Conservation (phyloP, 495 filamentous ascomycete genomes). For the Cudoniella acicularis region DNA sequence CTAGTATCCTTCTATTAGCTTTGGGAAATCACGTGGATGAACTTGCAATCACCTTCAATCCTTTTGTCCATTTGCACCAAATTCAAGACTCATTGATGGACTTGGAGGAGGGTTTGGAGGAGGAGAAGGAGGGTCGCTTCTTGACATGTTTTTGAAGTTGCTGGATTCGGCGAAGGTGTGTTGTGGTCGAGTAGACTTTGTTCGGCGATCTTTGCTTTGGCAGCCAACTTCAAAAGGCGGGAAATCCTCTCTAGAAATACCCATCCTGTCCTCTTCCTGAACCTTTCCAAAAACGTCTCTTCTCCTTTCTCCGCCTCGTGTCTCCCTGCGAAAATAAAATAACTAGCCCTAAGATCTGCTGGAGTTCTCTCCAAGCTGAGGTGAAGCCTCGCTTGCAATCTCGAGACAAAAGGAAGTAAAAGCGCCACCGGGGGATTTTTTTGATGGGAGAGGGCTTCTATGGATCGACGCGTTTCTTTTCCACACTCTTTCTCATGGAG, state of each 20-base stretch:
- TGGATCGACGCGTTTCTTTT: background rate
- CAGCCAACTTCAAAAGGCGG: background rate
- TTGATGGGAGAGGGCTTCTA: background rate
- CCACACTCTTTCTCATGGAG: background rate
- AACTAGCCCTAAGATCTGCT: background rate
- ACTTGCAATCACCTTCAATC: too few species aligned
- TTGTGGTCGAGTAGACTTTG: background rate
- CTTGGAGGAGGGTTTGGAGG: conserved; percentile 44
- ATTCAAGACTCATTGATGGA: conserved; percentile 26
- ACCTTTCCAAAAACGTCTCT: background rate
- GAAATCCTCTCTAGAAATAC: background rate
- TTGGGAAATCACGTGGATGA: background rate
- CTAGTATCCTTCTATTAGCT: background rate
- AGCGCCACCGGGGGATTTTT: background rate
- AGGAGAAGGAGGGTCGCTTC: conserved; percentile 41
- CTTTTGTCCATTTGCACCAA: background rate
- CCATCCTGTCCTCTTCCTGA: background rate
- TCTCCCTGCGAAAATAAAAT: background rate
- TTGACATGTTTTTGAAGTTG: conserved; percentile 26
- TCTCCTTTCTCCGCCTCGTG: background rate
- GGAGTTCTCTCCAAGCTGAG: too few species aligned
- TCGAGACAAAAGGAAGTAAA: background rate
- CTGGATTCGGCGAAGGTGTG: background rate
- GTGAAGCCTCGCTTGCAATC: background rate
- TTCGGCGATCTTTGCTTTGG: background rate